Conservation (phyloP, 2,329 filamentous ascomycete genomes). For the Ophiocordyceps sinensis region DNA sequence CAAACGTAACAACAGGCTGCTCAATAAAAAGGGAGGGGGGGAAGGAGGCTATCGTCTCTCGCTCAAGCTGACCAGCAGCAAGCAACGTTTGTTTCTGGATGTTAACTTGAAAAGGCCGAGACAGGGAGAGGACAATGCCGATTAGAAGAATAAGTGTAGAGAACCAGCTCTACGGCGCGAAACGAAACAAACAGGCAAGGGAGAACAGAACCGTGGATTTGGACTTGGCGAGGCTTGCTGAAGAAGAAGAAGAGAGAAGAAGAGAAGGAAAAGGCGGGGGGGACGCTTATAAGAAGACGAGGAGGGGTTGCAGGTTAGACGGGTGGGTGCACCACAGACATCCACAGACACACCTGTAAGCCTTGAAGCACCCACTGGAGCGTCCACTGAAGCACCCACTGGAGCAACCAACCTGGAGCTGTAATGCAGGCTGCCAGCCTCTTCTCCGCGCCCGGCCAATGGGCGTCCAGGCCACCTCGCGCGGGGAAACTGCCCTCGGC, state of each 20-base stretch:
- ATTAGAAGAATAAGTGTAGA: conserved; percentile 26
- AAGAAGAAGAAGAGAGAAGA: conserved; percentile 30
- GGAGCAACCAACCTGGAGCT: too few species aligned
- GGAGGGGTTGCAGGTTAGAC: too few species aligned
- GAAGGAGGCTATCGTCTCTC: conserved; percentile 6
- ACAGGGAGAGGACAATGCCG: conserved; percentile 13
- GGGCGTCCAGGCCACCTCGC: neutral
- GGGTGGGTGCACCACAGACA: too few species aligned
- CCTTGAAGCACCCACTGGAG: too few species aligned
- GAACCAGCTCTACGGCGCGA: conserved; percentile 36
- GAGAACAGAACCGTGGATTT: conserved; percentile 36
- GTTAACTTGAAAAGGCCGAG: conserved; percentile 6
- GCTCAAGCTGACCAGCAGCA: conserved; percentile 4
- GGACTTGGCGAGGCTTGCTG: conserved; percentile 49
- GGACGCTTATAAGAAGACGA: neutral
- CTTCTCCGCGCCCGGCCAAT: too few species aligned
- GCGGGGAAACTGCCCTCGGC: neutral
- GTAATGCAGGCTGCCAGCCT: too few species aligned
- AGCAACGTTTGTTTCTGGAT: neutral
- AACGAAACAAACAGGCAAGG: conserved; percentile 21
- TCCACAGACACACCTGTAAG: too few species aligned
- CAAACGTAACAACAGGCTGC: conserved; percentile 6
- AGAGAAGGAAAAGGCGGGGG: neutral
- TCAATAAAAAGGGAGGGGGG: neutral
- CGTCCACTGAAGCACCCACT: too few species aligned